Evolutionary conservation across 2,329 filamentous ascomycete species (phyloP).

Genomic region (Fusarium mundagurra): DNA sequence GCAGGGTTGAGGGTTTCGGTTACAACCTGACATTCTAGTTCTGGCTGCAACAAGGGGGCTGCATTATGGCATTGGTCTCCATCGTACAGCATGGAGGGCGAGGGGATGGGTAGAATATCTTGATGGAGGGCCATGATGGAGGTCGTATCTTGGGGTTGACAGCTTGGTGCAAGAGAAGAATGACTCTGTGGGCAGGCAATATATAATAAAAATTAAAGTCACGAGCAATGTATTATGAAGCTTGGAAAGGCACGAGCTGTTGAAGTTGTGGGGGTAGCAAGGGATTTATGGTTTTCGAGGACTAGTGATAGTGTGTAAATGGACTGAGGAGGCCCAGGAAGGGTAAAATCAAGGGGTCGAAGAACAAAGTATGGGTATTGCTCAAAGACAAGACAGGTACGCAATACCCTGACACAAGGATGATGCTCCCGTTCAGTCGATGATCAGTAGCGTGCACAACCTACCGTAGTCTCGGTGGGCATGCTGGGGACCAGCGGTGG

Average conservation of each 20-base stretch:
- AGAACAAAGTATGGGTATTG: constrained; percentile 30
- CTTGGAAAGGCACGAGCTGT: constrained; percentile 19
- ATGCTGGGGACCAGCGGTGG: constrained; percentile 35
- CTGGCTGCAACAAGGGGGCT: background rate
- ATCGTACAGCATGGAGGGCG: background rate
- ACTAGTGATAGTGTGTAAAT: constrained; percentile 28
- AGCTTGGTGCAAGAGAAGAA: background rate
- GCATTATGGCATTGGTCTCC: background rate
- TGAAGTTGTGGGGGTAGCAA: constrained; percentile 43
- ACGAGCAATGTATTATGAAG: constrained; percentile 24
- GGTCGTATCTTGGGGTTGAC: background rate
- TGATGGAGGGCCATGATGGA: constrained; percentile 22
- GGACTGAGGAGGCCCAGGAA: constrained; percentile 26
- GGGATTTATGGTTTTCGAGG: constrained; percentile 48
- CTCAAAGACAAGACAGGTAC: constrained; percentile 32
- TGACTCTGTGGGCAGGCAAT: background rate
- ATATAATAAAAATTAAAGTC: constrained; percentile 5
- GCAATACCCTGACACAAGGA: constrained; percentile 25
- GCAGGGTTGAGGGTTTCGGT: background rate
- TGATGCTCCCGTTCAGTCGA: constrained; percentile 37
- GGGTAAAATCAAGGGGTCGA: constrained; percentile 37
- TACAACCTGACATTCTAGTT: background rate
- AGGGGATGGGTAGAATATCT: background rate
- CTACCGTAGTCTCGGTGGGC: constrained; percentile 40
- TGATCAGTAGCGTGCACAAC: constrained; percentile 43